Evolutionary conservation across 1,139 yeast species (phyloP), one percentile per base, ranked within the genome.

Genomic region (Zygoascus sp.): DNA sequence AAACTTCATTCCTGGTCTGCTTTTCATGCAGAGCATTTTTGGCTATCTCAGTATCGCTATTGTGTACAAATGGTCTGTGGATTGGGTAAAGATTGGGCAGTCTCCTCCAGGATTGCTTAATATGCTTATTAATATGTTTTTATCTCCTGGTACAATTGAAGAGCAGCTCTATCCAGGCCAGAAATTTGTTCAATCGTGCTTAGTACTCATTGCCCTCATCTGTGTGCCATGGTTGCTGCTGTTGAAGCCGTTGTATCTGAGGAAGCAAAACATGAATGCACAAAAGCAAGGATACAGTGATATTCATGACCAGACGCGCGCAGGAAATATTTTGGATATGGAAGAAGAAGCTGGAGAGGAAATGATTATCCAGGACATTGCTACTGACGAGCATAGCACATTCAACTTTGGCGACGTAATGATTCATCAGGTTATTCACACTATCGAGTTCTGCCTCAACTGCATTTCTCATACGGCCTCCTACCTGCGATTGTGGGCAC

Each of bases 401-500:
- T 85, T 78, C 64, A 79, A 83, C 51, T 82, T 92, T 63, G 96
- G 97, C 50, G 99, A 94, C 60, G 77, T 92, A 32, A 85, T 94
- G 75, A 92, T 94, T 55, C 97, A 94, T 66, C 99, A 94, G 69
- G 97, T 94, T 32, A 94, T 94, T 59, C 97, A 92, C 65, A 94
- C 99, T 2, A 94, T 94, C 67, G 99, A 94, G 70, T 94, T 92
- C 67, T 94, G 99, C 64, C 77, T 94, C 59, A 92, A 92, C 67
- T 86, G 97, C 71, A 97, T 94, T 34, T 88, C 97, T 15, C 99
- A 94, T 65, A 94, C 98, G 0, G 99, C 99, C 0, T 90, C 97
- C 0, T 94, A 94, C 63, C 76, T 92, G 58, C 83, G 98, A 65
- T 72, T 92, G 50, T 94, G 98, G 98, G 99, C 99, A 0, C 76